Percentiles rank a stretch among this genome's conserved stretches.
Evolutionary conservation across 2,329 filamentous ascomycete species (phyloP).

Genomic region (Cladobotryum protrusum): DNA sequence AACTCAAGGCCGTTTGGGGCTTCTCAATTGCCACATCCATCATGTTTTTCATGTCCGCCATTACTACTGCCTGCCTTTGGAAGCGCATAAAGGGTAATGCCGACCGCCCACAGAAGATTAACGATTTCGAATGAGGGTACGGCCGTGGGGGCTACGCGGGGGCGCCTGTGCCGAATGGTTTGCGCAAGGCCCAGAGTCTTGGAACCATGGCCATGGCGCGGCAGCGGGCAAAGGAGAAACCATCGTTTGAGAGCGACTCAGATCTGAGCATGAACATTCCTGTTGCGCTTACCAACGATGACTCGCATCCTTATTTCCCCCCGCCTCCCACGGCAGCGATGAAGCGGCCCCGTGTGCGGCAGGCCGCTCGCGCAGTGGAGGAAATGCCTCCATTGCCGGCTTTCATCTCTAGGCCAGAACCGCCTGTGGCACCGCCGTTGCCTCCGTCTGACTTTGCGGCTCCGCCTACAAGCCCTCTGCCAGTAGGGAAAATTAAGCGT

Average conservation of each 20-base stretch:
- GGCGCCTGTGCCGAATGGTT: slow-evolving; percentile 14
- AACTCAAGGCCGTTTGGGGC: slow-evolving; percentile 86
- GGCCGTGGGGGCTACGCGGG: slow-evolving; percentile 34
- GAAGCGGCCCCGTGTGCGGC: slow-evolving; percentile 16
- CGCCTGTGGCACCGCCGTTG: slow-evolving; percentile 14
- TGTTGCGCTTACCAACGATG: slow-evolving; percentile 8
- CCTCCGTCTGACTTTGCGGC: slow-evolving; percentile 15
- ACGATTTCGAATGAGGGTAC: slow-evolving; percentile 47
- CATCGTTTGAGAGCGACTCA: slow-evolving; percentile 19
- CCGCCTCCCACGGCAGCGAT: slow-evolving; percentile 33
- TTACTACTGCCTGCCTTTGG: slow-evolving; percentile 57
- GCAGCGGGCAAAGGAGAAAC: slow-evolving; percentile 21
- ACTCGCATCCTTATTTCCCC: slow-evolving; percentile 24
- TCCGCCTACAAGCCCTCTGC: slow-evolving; percentile 13
- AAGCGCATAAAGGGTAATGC: slow-evolving; percentile 44
- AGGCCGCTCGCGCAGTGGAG: slow-evolving; percentile 22
- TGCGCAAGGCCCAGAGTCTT: slow-evolving; percentile 27
- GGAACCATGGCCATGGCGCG: slow-evolving; percentile 32
- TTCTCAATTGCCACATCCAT: slow-evolving; percentile 72
- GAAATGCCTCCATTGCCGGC: slow-evolving; percentile 22
- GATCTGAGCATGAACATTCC: slow-evolving; percentile 23
- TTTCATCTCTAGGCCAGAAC: slow-evolving; percentile 13
- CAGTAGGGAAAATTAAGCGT: slow-evolving; percentile 29
- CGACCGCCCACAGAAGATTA: slow-evolving; percentile 26
- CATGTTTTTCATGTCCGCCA: slow-evolving; percentile 58